These are phyloP conservation scores for Yamadazyma scolyti DNA, from an alignment of 805 yeast genomes.

Conservation along the genomic window DNA sequence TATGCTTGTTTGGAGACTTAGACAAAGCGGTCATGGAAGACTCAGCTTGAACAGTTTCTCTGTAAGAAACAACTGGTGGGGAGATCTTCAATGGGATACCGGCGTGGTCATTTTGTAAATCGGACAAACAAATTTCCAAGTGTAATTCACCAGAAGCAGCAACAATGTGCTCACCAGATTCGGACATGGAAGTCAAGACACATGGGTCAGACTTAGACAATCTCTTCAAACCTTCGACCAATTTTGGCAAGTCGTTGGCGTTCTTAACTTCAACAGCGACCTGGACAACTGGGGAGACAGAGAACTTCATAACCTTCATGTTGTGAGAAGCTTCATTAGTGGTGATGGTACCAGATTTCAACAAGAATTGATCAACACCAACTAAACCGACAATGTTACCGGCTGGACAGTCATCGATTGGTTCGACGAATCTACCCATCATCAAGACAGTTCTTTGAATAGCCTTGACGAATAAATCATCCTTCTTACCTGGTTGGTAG, in stretches of 20 bases:
- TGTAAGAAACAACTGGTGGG: conserved; percentile 97
- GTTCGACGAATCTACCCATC: conserved; percentile 99
- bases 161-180: conserved; percentile 99
- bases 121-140: conserved; percentile 94
- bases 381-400: conserved; percentile 99
- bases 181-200: conserved; percentile 82
- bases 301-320: conserved; percentile 99
- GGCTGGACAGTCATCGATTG: conserved; percentile 99
- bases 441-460: conserved; percentile 98
- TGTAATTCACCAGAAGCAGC: conserved; percentile 99
- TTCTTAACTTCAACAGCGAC: conserved; percentile 99
- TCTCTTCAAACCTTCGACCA: conserved; percentile 99
- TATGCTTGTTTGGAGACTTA: conserved; percentile 99
- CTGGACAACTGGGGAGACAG: conserved; percentile 99
- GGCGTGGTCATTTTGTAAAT: conserved; percentile 98
- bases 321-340: conserved; percentile 96
- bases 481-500: conserved; percentile 98
- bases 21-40: conserved; percentile 96
- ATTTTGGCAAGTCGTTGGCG: conserved; percentile 98
- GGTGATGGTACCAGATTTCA: conserved; percentile 98
- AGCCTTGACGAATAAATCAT: conserved; percentile 93
- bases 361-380: conserved; percentile 99
- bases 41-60: conserved; percentile 95
- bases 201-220: conserved; percentile 99
- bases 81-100: conserved; percentile 98